phyloP scores from a whole-genome alignment of 441 rosid species.

The Euphorbia corollata region DNA sequence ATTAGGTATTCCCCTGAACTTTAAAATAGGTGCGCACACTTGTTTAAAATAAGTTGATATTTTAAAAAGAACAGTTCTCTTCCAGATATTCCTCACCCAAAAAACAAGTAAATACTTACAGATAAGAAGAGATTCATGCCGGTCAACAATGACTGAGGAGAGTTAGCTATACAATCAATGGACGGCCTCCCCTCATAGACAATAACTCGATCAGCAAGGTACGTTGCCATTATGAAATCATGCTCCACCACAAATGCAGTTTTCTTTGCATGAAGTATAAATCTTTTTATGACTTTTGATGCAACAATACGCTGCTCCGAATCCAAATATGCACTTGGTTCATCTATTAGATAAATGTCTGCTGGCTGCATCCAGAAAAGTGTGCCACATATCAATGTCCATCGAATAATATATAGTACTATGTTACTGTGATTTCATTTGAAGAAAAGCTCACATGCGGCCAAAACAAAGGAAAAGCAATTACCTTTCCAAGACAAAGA shows the following conservation, averaged over 20 bases:
- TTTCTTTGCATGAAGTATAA: conserved; percentile 91
- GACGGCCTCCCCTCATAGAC: conserved; percentile 90
- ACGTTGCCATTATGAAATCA: conserved; percentile 93
- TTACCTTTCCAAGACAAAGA: conserved; percentile 92
- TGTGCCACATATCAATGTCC: conserved; percentile 14
- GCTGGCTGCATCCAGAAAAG: conserved; percentile 71
- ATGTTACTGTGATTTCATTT: not conserved
- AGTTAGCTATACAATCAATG: conserved; percentile 72
- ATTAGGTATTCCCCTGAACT: no score
- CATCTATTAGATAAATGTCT: conserved; percentile 89
- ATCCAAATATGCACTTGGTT: conserved; percentile 94
- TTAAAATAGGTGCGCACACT: no score
- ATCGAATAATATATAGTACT: no score
- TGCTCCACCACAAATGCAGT: conserved; percentile 96
- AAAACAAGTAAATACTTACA: conserved; percentile 35
- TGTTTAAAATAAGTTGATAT: no score
- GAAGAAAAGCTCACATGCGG: not conserved
- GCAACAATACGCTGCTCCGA: conserved; percentile 98
- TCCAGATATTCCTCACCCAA: not conserved
- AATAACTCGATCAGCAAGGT: conserved; percentile 87
- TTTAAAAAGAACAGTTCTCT: not conserved
- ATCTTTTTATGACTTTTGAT: conserved; percentile 90
- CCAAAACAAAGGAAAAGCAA: not conserved
- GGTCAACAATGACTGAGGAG: conserved; percentile 82
- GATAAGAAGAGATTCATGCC: conserved; percentile 97